A percentile compares a stretch with the other conserved stretches of the same genome.
These are phyloP conservation scores for Pezicula neosporulosa DNA, from an alignment of 2,329 filamentous ascomycete genomes.

Conservation along the genomic window DNA sequence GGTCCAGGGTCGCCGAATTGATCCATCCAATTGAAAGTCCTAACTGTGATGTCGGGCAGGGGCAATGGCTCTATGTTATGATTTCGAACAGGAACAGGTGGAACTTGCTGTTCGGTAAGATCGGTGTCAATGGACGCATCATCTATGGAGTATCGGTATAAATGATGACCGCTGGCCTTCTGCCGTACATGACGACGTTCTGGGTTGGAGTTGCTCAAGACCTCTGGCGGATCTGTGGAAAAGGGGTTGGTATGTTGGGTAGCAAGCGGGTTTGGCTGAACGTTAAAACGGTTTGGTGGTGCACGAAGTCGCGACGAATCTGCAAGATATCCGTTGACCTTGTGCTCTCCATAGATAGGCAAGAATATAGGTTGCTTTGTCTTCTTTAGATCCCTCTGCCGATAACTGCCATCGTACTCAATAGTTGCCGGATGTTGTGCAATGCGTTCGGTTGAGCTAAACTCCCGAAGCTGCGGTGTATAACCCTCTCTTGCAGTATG, in stretches of 20 bases:
- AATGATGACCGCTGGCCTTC: background rate
- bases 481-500: slow-evolving; percentile 10
- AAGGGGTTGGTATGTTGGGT: slow-evolving; percentile 25
- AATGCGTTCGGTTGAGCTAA: slow-evolving; percentile 22
- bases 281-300: slow-evolving; percentile 7
- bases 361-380: slow-evolving; percentile 21
- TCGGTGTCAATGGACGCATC: background rate
- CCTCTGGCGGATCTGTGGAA: slow-evolving; percentile 20
- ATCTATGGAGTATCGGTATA: background rate
- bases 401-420: slow-evolving; percentile 19
- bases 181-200: background rate
- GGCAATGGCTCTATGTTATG: too few species aligned
- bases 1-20: slow-evolving; percentile 13
- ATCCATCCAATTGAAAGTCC: slow-evolving; percentile 12
- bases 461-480: slow-evolving; percentile 1
- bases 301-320: slow-evolving; percentile 21
- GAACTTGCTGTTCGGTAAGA: too few species aligned
- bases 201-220: slow-evolving; percentile 4
- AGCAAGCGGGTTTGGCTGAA: slow-evolving; percentile 15
- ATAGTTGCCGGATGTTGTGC: slow-evolving; percentile 23
- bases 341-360: slow-evolving; percentile 20
- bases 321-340: slow-evolving; percentile 26
- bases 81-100: too few species aligned
- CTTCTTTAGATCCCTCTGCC: slow-evolving; percentile 24
- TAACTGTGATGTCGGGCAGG: too few species aligned